These are phyloP conservation scores for Beauveria scarabaeidicola DNA, from an alignment of 2,329 filamentous ascomycete genomes.

Conservation along the genomic window DNA sequence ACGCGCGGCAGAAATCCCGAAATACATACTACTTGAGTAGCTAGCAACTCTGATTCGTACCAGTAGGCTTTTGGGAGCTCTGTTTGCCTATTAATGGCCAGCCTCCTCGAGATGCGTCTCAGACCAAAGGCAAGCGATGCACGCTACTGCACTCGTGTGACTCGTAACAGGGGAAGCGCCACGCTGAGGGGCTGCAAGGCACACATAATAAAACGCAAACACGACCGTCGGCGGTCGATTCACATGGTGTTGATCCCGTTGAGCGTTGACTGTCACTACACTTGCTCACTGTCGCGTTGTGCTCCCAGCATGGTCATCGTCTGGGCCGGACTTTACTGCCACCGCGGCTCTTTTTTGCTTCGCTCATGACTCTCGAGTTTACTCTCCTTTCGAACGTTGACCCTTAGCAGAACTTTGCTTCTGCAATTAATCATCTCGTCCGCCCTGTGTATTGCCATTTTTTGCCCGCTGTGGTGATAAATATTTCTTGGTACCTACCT, in stretches of 20 bases:
- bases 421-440: not conserved
- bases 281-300: not conserved
- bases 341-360: not conserved
- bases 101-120: not conserved
- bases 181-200: not conserved
- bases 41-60: no score
- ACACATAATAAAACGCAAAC: not conserved
- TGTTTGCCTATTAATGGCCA: no score
- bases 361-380: not conserved
- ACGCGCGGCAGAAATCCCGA: not conserved
- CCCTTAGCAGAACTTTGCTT: not conserved
- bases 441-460: not conserved
- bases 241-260: not conserved
- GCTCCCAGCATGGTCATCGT: not conserved
- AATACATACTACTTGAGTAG: not conserved
- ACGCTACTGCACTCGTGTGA: not conserved
- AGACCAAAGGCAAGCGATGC: not conserved
- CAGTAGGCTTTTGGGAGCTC: no score
- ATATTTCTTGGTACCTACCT: not conserved
- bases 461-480: not conserved
- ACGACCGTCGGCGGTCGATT: not conserved
- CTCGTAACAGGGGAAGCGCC: constrained; percentile 5
- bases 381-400: not conserved
- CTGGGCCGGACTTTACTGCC: not conserved
- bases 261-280: not conserved